These are phyloP conservation scores for Talaromyces trachyspermus DNA, from an alignment of 495 filamentous ascomycete genomes.

Conservation along the genomic window DNA sequence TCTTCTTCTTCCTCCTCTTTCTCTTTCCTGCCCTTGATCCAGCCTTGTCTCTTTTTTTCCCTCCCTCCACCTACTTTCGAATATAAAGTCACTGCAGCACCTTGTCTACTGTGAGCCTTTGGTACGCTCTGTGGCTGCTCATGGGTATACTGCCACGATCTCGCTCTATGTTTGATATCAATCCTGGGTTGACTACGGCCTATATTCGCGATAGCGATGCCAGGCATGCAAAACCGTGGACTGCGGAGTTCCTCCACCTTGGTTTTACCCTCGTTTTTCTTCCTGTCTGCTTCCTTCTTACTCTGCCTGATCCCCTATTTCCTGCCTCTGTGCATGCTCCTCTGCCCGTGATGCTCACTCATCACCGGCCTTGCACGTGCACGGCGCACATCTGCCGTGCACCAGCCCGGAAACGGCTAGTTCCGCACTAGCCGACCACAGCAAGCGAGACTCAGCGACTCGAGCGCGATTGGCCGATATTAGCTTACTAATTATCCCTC, in stretches of 20 bases:
- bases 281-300: constrained; percentile 2
- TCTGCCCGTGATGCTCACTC: background rate
- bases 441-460: constrained; percentile 2
- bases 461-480: background rate
- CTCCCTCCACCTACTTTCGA: constrained; percentile 4
- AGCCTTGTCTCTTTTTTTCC: no score
- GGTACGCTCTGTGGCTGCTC: no score
- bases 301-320: background rate
- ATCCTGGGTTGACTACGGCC: no score
- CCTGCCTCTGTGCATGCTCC: background rate
- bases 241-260: no score
- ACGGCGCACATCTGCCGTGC: background rate
- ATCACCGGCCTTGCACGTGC: background rate
- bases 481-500: background rate
- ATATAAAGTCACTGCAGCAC: no score
- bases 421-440: background rate
- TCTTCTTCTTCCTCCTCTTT: background rate
- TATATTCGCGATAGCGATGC: no score
- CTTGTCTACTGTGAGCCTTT: no score
- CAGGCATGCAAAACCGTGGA: no score
- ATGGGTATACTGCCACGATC: no score
- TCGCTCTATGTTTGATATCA: no score
- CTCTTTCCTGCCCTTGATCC: background rate
- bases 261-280: no score
- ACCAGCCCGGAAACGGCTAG: constrained; percentile 1